Base-by-base conservation (phyloP, 1,284 basidiomycete genomes). In the Ustilago hordei region DNA sequence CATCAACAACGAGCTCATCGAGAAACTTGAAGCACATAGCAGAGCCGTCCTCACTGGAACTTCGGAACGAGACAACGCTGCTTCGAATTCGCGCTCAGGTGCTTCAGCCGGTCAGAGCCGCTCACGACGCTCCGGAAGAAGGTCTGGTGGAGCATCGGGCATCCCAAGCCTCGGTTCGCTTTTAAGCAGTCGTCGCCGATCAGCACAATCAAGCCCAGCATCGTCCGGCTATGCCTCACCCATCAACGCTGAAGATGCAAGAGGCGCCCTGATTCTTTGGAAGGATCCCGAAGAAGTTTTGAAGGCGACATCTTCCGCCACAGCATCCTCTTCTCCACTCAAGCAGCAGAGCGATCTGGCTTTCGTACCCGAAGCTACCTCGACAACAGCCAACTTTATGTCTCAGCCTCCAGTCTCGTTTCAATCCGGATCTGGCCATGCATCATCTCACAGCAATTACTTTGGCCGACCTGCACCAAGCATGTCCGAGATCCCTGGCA, bases 1-100 rank as follows among this genome's bases (percentile, higher is more conserved):
- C 59, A 73, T 78, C 67, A 81, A 75, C 64, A 75, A 73, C 54
- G 78, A 80, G 60, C 78, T 80, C 47, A 78, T 81, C 56, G 67
- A 77, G 54, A 81, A 80, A 64, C 73, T 81, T 32, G 73, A 78
- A 64, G 75, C 75, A 28, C 75, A 78, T 45, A 66, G 75, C 36
- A 55, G 75, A 19, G 70, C 70, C 6, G 71, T 78, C 9, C 43
- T 78, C 19, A 78, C 75, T 19, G 75, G 75, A 4, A 77, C 75
- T 0, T 77, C 75, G 28, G 69, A 77, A 47, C 66, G 75, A 23
- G 75, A 74, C 68, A 75, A 68, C 43, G 67, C 64, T 28, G 58
- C 68, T 11, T 63, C 69, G 5, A 55, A 47, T 8, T 68, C 65
- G 19, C 68, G 74, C 7, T 55, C 64, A 1, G 52, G 69, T 15